A percentile compares a stretch with the other conserved stretches of the same genome.
Conservation (phyloP, 2,329 filamentous ascomycete genomes). For the Botrytis byssoidea region DNA sequence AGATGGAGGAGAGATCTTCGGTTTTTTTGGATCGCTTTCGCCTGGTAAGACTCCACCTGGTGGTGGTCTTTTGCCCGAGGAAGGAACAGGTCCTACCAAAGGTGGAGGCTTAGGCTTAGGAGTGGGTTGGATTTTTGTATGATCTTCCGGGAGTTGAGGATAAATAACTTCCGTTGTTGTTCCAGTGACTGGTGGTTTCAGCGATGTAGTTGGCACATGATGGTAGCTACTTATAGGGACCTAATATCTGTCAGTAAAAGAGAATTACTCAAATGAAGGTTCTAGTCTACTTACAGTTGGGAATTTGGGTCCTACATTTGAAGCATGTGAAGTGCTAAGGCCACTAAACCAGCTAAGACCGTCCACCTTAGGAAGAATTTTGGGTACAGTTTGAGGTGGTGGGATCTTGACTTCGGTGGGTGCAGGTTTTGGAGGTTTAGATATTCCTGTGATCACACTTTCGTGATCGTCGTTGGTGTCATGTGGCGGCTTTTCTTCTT, state of each 20-base stretch:
- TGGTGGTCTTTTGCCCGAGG: not conserved
- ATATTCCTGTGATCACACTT: not conserved
- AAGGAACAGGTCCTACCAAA: not conserved
- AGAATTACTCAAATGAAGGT: not conserved
- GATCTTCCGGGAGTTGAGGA: not conserved
- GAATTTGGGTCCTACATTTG: not conserved
- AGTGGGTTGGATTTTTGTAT: not conserved
- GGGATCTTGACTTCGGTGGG: not conserved
- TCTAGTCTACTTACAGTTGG: not conserved
- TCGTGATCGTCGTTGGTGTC: not conserved
- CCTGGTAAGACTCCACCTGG: not conserved
- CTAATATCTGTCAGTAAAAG: not conserved
- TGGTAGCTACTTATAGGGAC: not conserved
- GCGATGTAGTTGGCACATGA: not conserved
- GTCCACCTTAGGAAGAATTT: not conserved
- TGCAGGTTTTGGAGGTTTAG: not conserved
- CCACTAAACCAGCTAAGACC: not conserved
- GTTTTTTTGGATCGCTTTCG: not conserved
- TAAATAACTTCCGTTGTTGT: not conserved
- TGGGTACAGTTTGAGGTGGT: not conserved
- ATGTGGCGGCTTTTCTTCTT: not conserved
- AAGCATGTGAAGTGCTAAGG: not conserved
- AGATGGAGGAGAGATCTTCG: not conserved
- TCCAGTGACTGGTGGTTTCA: not conserved
- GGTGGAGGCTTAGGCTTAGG: not conserved